Evolutionary conservation across 495 filamentous ascomycete genomes (phyloP).

Genomic region (Aspergillus affinis): DNA sequence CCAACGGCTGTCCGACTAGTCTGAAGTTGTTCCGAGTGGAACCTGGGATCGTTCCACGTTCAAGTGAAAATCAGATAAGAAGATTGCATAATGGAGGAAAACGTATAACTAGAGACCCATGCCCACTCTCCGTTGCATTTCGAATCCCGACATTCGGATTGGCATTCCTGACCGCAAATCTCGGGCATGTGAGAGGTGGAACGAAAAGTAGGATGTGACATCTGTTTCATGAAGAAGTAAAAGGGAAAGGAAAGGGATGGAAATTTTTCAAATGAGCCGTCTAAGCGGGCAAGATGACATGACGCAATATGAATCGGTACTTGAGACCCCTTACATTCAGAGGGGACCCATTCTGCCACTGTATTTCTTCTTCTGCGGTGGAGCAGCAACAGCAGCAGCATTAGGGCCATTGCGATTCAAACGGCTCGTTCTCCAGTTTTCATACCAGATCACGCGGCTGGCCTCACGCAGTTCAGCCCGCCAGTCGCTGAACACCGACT

Average conservation of each 20-base stretch:
- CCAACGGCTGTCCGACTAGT: neutral
- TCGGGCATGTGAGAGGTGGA: constrained; percentile 4
- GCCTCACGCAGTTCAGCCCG: constrained; percentile 85
- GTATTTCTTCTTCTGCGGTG: constrained; percentile 27
- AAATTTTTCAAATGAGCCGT: neutral
- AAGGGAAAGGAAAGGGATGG: constrained; percentile 1
- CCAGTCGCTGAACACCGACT: constrained; percentile 93
- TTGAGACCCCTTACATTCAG: neutral
- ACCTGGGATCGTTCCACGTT: constrained; percentile 3
- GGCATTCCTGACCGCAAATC: neutral
- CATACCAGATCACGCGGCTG: constrained; percentile 92
- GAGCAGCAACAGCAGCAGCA: constrained; percentile 7
- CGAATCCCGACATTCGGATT: neutral
- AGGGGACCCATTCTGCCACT: constrained; percentile 35
- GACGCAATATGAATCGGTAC: neutral
- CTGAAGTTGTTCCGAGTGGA: constrained; percentile 1
- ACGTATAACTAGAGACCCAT: neutral
- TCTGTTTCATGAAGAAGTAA: constrained; percentile 1
- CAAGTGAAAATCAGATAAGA: constrained; percentile 3
- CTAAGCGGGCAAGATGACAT: neutral
- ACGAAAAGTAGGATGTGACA: neutral
- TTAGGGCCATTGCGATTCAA: constrained; percentile 45
- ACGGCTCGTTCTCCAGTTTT: constrained; percentile 85
- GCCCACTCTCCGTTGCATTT: neutral
- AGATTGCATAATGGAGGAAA: neutral